Conservation (phyloP, 345 rosid genomes). For the Rhodamnia argentea region DNA sequence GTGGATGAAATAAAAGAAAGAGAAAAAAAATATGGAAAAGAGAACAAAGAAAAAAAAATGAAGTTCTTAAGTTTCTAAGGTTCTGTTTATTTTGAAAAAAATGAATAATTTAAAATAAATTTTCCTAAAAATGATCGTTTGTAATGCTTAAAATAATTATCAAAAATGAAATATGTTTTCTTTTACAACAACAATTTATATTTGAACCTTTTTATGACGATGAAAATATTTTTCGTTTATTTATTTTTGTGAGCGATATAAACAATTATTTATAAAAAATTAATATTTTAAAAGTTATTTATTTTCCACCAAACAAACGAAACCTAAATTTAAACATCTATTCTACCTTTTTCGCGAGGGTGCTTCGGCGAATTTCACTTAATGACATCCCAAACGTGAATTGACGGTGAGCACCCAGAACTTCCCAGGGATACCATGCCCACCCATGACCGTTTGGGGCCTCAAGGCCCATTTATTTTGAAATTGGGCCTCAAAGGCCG, state of each 20-base stretch:
- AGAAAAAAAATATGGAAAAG: neutral
- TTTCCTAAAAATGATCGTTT: neutral
- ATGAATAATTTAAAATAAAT: neutral
- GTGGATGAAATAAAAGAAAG: neutral
- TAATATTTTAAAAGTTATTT: fast-evolving
- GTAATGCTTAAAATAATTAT: neutral
- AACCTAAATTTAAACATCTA: neutral
- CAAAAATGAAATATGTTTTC: neutral
- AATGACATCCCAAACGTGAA: neutral
- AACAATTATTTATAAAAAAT: neutral
- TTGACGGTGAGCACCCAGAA: neutral
- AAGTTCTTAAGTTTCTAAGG: neutral
- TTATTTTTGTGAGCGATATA: neutral
- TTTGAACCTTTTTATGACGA: neutral
- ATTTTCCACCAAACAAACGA: neutral
- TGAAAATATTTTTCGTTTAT: neutral
- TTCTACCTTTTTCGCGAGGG: neutral
- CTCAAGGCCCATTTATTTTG: neutral
- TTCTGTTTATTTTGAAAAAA: fast-evolving
- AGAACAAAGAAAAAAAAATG: neutral
- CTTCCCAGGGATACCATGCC: neutral
- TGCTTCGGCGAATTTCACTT: neutral
- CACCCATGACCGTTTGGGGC: neutral
- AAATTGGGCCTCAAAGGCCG: neutral
- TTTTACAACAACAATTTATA: fast-evolving